Evolutionary conservation across 768 basidiomycete species (phyloP), one percentile per base, ranked within the genome.

Genomic region (Russula sp.): DNA sequence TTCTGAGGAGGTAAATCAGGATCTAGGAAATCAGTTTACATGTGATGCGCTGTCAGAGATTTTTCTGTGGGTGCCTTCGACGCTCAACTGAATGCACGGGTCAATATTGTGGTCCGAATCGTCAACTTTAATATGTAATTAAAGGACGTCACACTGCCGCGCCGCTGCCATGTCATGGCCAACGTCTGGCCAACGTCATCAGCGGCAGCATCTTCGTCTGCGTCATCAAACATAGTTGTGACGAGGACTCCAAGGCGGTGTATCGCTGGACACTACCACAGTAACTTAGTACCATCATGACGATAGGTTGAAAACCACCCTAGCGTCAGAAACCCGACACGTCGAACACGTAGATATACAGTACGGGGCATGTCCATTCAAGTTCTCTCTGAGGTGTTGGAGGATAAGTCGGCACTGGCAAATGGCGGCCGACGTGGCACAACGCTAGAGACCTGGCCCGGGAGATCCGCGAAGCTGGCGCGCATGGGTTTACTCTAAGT

Each of bases 161-260:
- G 20, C 44, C 44, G 8, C 46, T 48, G 46, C n/a, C 46, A 11
- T 28, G 30, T 30, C 28, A 52, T 52, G 18, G 30, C 20, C 51
- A 18, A 32, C 51, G 51, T 52, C 51, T 52, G 18, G 30, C 20
- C 51, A 18, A 32, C 51, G 51, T 52, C 51, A 52, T 52, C 30
- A 28, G 51, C 30, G 28, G 51, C 51, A 28, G 51, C 22, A 9
- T n/a, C 26, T 52, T 52, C 9, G 51, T 4, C 28, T 18, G 18
- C 28, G 50, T 52, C 50, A 52, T 18, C 50, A 46, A 46, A 46
- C n/a, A n/a, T 9, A 22, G 44, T 3, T 30, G 28, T 52, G 50
- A 52, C 50, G 50, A 52, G 50, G 26, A 52, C 16, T 28, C 14
- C 11, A 9, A 9, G 26, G 49, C 8, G 7, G 20, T 46, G 20